These are phyloP conservation scores for Penicillium riverlandense DNA, from an alignment of 495 filamentous ascomycete genomes.

Conservation along the genomic window DNA sequence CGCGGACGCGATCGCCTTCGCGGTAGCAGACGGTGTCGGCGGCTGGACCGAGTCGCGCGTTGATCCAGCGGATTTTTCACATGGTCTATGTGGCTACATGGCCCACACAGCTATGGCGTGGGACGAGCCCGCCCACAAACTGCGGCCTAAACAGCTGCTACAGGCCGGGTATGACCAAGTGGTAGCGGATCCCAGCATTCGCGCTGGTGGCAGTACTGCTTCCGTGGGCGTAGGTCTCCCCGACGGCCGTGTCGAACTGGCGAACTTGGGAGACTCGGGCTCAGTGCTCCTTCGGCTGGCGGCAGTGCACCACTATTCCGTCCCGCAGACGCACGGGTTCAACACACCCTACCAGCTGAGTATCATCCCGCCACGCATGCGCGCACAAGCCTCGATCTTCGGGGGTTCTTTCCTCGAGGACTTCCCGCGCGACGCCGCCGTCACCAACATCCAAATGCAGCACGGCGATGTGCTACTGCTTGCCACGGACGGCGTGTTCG, in stretches of 20 bases:
- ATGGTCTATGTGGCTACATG: slow-evolving; percentile 91
- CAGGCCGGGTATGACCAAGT: slow-evolving; percentile 76
- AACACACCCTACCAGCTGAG: slow-evolving; percentile 96
- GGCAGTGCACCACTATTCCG: slow-evolving; percentile 72
- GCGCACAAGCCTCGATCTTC: slow-evolving; percentile 67
- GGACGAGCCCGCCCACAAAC: slow-evolving; percentile 23
- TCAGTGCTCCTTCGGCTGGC: slow-evolving; percentile 79
- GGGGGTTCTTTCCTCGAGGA: slow-evolving; percentile 77
- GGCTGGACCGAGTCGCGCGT: slow-evolving; percentile 88
- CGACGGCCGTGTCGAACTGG: slow-evolving; percentile 71
- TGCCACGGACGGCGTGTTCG: slow-evolving; percentile 92
- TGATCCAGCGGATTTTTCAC: slow-evolving; percentile 91
- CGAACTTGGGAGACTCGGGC: slow-evolving; percentile 97
- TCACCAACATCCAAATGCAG: slow-evolving; percentile 64
- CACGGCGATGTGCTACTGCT: slow-evolving; percentile 90
- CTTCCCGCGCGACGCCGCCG: slow-evolving; percentile 73
- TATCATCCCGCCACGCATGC: slow-evolving; percentile 73
- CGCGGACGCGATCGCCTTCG: slow-evolving; percentile 58
- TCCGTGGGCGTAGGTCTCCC: slow-evolving; percentile 66
- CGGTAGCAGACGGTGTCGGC: slow-evolving; percentile 89
- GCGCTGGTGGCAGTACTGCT: slow-evolving; percentile 84
- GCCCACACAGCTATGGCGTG: slow-evolving; percentile 58
- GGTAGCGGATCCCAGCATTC: slow-evolving; percentile 60
- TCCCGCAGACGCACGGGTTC: slow-evolving; percentile 91
- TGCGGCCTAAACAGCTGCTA: slow-evolving; percentile 67